phyloP scores from a whole-genome alignment of 257 asterid species.

The Lithospermum erythrorhizon region DNA sequence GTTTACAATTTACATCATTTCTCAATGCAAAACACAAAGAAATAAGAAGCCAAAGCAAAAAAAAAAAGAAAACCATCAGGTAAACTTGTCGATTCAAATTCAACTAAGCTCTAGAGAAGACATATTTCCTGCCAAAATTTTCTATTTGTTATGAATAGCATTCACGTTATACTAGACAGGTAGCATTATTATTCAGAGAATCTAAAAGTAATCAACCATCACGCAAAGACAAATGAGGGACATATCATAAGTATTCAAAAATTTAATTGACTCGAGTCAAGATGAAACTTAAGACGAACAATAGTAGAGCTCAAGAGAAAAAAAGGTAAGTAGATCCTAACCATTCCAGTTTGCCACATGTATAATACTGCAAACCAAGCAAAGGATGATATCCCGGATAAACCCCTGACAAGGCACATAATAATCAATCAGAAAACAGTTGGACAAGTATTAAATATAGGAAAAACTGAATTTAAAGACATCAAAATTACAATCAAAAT shows the following conservation, averaged over 20 bases:
- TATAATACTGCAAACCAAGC: conserved; percentile 78
- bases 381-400: conserved; percentile 72
- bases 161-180: not conserved
- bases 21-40: too few relatives aligned
- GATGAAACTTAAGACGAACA: too few relatives aligned
- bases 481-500: not conserved
- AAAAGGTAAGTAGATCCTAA: conserved; percentile 18
- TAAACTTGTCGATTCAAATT: too few relatives aligned
- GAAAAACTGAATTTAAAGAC: too few relatives aligned
- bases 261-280: not conserved
- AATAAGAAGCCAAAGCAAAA: too few relatives aligned
- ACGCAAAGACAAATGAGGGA: not conserved
- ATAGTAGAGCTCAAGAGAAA: not conserved
- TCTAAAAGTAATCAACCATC: not conserved
- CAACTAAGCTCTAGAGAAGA: too few relatives aligned
- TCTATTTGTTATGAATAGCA: too few relatives aligned
- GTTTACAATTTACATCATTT: too few relatives aligned
- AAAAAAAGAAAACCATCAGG: too few relatives aligned
- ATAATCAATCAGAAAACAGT: not conserved
- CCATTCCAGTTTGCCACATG: conserved; percentile 95
- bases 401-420: conserved; percentile 35
- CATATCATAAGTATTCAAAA: not conserved
- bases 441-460: not conserved
- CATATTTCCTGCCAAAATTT: too few relatives aligned
- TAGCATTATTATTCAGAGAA: not conserved